A percentile compares a stretch with the other conserved stretches of the same genome.
Evolutionary conservation across 2,329 filamentous ascomycete species (phyloP).

Genomic region (Microdochium paspali): DNA sequence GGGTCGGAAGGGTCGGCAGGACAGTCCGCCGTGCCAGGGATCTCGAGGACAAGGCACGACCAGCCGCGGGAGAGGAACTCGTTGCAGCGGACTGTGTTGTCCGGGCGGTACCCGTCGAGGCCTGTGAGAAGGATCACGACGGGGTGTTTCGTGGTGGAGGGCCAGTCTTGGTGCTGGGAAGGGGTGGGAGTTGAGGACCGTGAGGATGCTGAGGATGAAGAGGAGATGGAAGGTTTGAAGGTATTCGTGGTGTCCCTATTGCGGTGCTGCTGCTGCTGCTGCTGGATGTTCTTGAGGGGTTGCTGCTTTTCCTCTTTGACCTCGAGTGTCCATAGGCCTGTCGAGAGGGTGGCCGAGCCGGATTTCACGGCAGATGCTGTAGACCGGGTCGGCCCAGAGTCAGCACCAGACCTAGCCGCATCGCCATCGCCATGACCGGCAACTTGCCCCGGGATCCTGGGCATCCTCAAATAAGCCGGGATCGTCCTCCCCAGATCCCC

Average conservation of each 20-base stretch:
- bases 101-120: slow-evolving; percentile 53
- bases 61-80: slow-evolving; percentile 56
- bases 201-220: too few relatives aligned
- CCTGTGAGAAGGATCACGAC: slow-evolving; percentile 50
- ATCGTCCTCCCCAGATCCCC: slow-evolving; percentile 45
- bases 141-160: slow-evolving; percentile 24
- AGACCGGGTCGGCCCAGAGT: too few relatives aligned
- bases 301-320: not conserved
- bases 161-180: too few relatives aligned
- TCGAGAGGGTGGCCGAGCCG: slow-evolving; percentile 3
- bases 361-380: slow-evolving; percentile 28
- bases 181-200: too few relatives aligned
- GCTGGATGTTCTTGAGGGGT: not conserved
- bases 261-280: not conserved
- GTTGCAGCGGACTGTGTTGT: slow-evolving; percentile 50
- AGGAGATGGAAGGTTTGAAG: too few relatives aligned
- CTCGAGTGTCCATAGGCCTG: not conserved
- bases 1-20: slow-evolving; percentile 55
- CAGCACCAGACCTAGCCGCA: too few relatives aligned
- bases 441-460: too few relatives aligned
- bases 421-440: too few relatives aligned
- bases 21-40: slow-evolving; percentile 59
- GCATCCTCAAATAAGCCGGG: slow-evolving; percentile 29
- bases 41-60: slow-evolving; percentile 53
- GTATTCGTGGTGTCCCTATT: too few relatives aligned